Evolutionary conservation across 257 asterid genomes (phyloP).

Genomic region (Sherardia arvensis): DNA sequence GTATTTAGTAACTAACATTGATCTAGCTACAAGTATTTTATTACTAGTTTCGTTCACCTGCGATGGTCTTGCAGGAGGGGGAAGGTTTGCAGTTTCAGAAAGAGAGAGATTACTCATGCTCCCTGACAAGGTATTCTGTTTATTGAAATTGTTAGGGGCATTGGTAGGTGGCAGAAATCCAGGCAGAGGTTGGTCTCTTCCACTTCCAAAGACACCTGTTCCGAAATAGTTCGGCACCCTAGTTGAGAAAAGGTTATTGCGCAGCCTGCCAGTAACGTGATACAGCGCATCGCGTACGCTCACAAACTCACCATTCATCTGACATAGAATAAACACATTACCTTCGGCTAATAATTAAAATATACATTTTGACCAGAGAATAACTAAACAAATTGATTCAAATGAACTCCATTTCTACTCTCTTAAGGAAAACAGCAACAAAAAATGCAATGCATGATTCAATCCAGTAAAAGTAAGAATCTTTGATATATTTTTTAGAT

Average conservation of each 20-base stretch:
- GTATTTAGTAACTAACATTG: neutral
- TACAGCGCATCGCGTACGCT: conserved; percentile 58
- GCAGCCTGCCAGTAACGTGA: conserved; percentile 52
- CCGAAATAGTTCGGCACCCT: conserved; percentile 27
- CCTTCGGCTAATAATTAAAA: neutral
- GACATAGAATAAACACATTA: conserved; percentile 16
- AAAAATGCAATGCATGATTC: neutral
- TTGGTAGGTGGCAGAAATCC: conserved; percentile 30
- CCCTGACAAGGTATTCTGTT: conserved; percentile 26
- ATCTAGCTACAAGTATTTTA: neutral
- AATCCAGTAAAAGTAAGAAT: neutral
- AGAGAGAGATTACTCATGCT: conserved; percentile 39
- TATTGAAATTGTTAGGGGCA: conserved; percentile 28
- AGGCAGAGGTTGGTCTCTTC: conserved; percentile 25
- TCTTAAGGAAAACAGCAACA: neutral
- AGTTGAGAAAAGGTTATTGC: conserved; percentile 34
- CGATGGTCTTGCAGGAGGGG: conserved; percentile 24
- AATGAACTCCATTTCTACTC: neutral
- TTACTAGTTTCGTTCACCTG: conserved; percentile 22
- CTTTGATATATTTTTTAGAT: neutral
- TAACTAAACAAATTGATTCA: neutral
- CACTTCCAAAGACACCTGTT: conserved; percentile 30
- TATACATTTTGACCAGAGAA: neutral
- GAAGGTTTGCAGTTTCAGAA: conserved; percentile 29
- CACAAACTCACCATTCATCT: conserved; percentile 62